Conservation (phyloP, 2,329 filamentous ascomycete genomes). For the Alternaria sp. region DNA sequence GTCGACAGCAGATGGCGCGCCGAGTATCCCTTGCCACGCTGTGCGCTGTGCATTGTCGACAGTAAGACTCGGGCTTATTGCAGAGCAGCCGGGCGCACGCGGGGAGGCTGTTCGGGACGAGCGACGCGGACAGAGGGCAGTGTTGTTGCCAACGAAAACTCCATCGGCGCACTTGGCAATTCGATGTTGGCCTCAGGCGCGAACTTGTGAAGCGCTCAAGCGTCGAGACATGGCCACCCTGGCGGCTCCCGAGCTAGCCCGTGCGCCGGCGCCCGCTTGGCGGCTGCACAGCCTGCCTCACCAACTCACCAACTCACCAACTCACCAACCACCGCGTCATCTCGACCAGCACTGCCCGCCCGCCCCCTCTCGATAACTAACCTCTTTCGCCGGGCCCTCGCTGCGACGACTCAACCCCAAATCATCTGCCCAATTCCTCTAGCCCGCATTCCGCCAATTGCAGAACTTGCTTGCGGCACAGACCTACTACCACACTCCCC, state of each 20-base stretch:
- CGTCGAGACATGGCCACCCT: background rate
- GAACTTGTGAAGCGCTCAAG: constrained; percentile 6
- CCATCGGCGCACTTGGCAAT: background rate
- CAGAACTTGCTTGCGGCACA: constrained; percentile 4
- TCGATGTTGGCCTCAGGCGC: background rate
- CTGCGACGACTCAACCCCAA: constrained; percentile 8
- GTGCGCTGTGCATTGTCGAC: background rate
- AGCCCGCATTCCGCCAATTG: constrained; percentile 13
- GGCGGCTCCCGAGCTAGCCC: constrained; percentile 5
- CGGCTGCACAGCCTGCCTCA: constrained; percentile 12
- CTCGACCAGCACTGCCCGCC: constrained; percentile 12
- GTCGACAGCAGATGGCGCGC: background rate
- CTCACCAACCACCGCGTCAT: constrained; percentile 14
- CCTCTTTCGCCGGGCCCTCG: constrained; percentile 9
- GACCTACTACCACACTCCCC: background rate
- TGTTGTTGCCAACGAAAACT: background rate
- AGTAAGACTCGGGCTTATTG: constrained; percentile 7
- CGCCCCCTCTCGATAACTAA: constrained; percentile 12
- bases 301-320: background rate
- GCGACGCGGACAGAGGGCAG: background rate
- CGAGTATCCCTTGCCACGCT: constrained; percentile 6
- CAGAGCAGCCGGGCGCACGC: background rate
- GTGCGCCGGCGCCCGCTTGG: constrained; percentile 8
- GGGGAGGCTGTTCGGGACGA: constrained; percentile 2
- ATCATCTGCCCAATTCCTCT: constrained; percentile 10